Base-by-base conservation (phyloP, 805 yeast species). In the Zygosaccharomyces bailii region DNA sequence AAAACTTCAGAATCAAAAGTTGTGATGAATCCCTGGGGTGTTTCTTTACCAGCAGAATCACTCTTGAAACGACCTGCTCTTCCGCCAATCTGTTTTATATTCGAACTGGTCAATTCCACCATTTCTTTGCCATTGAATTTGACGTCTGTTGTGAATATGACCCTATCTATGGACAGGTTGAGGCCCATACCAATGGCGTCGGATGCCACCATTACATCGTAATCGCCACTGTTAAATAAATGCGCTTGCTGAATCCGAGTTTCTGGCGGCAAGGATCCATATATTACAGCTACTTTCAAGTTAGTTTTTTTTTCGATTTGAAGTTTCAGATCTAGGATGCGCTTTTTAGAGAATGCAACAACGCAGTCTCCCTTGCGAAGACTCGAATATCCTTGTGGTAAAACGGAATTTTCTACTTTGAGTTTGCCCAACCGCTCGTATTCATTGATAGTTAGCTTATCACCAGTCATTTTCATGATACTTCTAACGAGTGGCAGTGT, bases 131-230 rank as follows among this genome's bases (percentile, higher is more conserved):
- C 97, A 59, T 88, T 78, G 54, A 76, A 90, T 63, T 93, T 93
- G 39, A 61, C 61, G 20, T 76, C 68, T 0, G 82, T 73, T 13
- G 84, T 78, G 59, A 93, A 90, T 1, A 93, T 75, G 4, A 93
- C 76, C 48, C 98, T 70, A 46, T 81, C 79, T 52, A 93, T 90
- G 19, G 86, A 82, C 56, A 93, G 70, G 59, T 93, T 93, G 43
- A 93, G 72, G 0, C 99, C 99, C 97, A 93, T 91, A 2, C 99
- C 99, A 50, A 93, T 81, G 0, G 99, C 99, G 68, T 93, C 98
- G 2, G 96, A 86, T 1, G 99, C 98, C 5, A 93, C 86, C 30
- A 93, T 70, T n/a, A 86, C 74, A 56, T 90, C 93, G 50, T 79
- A 84, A 27, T 76, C 75, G 2, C 95, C 91, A n/a, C 60, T 67